phyloP scores from a whole-genome alignment of 805 yeast genomes.

The Nakazawaea ambrosiae region DNA sequence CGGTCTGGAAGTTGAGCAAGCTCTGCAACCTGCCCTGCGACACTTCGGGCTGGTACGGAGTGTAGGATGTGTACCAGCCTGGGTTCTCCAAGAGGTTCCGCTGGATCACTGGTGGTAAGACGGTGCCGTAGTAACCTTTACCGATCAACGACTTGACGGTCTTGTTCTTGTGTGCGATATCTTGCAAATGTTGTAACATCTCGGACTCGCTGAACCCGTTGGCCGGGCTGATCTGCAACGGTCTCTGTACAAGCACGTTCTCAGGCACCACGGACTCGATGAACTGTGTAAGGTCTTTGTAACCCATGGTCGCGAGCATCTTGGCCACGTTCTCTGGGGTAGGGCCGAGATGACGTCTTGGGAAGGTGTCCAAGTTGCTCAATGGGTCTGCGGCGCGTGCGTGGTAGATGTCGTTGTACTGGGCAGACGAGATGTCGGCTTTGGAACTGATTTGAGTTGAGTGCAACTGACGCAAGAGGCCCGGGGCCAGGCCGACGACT shows the following conservation, averaged over 20 bases:
- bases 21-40: conserved; percentile 95
- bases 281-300: conserved; percentile 61
- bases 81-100: conserved; percentile 90
- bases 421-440: conserved; percentile 50
- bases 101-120: conserved; percentile 86
- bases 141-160: conserved; percentile 77
- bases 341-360: conserved; percentile 89
- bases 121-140: conserved; percentile 89
- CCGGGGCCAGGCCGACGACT: too few relatives aligned
- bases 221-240: conserved; percentile 57
- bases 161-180: conserved; percentile 70
- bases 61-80: conserved; percentile 97
- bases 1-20: conserved; percentile 87
- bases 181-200: conserved; percentile 60
- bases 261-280: conserved; percentile 70
- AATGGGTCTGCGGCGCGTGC: background rate
- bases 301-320: conserved; percentile 66
- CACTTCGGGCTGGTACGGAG: conserved; percentile 98
- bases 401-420: conserved; percentile 40
- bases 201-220: conserved; percentile 78
- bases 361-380: conserved; percentile 65
- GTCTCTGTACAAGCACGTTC: conserved; percentile 63
- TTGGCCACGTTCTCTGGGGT: conserved; percentile 49
- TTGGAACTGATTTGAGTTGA: background rate
- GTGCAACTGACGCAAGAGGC: background rate